Base-by-base conservation (phyloP, 768 basidiomycete species). In the Dendrothele bispora region DNA sequence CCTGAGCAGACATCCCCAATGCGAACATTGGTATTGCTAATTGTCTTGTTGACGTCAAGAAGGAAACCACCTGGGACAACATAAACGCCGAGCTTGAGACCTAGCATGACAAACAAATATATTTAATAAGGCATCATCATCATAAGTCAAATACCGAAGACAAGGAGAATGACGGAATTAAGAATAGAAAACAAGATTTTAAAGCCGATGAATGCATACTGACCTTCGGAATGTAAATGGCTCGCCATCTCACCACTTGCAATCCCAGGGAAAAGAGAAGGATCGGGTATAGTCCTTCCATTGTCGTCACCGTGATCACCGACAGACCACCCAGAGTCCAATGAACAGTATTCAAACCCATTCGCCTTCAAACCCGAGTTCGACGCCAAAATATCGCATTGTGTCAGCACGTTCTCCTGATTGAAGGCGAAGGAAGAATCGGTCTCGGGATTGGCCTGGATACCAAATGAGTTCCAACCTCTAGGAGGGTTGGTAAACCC, bases 261-360 rank as follows among this genome's bases (percentile, higher is more conserved):
- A 15, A 32, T 49, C 29, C 40, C 40, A 27, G 40, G 35, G 26
- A 47, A 47, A 7, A 46, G 34, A 8, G 20, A 25, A 4, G 50
- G 12, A 38, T 51, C 50, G 12, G 50, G 28, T n/a, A 47, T 30
- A 15, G 47, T 46, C 12, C 50, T 44, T 10, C 50, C 50, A 20
- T 46, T 37, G 28, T 42, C 14, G 20, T 51, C 50, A 27, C 50
- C 50, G 18, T 36, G 21, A 25, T 22, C 37, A 7, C 36, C 35
- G 7, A 40, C 35, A 25, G 50, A 51, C 50, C 50, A 51, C 7
- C 50, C 50, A 17, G 46, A 47, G 38, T 51, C 50, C 4, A 51
- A 35, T 8, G 27, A 30, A 25, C 50, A 51, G n/a, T 49, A 49
- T 7, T 25, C 36, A 25, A 34, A 49, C n/a, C 30, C 34, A 27